Evolutionary conservation across 305 asterid genomes (phyloP).

Genomic region (Fraxinus baroniana): DNA sequence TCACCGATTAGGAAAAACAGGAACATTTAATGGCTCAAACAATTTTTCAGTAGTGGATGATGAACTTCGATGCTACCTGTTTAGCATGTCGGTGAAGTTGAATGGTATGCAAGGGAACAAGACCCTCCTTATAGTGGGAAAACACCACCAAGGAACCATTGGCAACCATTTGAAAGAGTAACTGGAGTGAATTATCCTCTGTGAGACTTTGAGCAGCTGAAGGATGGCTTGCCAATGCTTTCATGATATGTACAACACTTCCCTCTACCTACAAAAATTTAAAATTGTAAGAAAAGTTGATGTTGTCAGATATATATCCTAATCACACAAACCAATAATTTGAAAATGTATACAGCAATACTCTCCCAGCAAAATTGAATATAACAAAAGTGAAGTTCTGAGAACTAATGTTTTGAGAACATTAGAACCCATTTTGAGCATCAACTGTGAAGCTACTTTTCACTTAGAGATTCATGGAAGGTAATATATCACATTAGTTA

Average conservation of each 20-base stretch:
- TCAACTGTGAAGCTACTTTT: not conserved
- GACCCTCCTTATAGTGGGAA: conserved; percentile 76
- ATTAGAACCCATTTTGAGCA: not conserved
- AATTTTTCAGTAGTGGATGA: conserved; percentile 15
- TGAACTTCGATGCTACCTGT: conserved; percentile 56
- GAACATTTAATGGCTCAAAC: conserved; percentile 18
- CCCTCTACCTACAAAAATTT: conserved; percentile 21
- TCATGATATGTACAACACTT: conserved; percentile 54
- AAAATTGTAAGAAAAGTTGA: not conserved
- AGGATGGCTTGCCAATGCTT: conserved; percentile 88
- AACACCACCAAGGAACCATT: conserved; percentile 82
- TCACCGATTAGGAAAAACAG: conserved; percentile 16
- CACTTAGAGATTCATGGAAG: not conserved
- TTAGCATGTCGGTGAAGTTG: conserved; percentile 98
- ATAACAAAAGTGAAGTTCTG: not conserved
- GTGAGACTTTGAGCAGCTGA: conserved; percentile 92
- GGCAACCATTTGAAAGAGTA: conserved; percentile 92
- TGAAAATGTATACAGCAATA: not conserved
- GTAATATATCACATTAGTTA: not conserved
- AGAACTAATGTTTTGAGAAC: not conserved
- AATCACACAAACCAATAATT: not conserved
- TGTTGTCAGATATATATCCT: not conserved
- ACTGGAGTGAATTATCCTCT: conserved; percentile 90
- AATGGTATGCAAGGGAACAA: conserved; percentile 85
- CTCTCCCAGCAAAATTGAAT: conserved; percentile 19